These are phyloP conservation scores for Apiotrichum brassicae DNA, from an alignment of 1,284 basidiomycete genomes.

Conservation along the genomic window DNA sequence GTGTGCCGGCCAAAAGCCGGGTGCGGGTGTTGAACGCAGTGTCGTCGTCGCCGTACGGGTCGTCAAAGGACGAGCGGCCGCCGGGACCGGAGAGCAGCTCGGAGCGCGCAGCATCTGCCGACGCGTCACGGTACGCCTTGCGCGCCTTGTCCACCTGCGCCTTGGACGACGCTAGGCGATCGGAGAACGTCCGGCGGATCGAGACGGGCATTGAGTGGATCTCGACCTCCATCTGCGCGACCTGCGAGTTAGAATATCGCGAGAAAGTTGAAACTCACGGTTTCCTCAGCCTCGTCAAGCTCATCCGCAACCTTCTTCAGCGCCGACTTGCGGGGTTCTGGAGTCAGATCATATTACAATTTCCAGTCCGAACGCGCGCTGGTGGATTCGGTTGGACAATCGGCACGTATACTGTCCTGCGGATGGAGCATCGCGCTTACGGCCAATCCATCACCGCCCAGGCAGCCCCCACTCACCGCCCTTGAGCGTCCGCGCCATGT, in stretches of 20 bases:
- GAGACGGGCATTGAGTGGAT: slow-evolving; percentile 91
- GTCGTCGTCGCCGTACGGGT: slow-evolving; percentile 57
- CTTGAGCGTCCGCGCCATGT: slow-evolving; percentile 38
- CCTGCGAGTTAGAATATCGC: slow-evolving; percentile 49
- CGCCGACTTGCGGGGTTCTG: slow-evolving; percentile 76
- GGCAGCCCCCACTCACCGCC: slow-evolving; percentile 36
- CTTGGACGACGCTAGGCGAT: slow-evolving; percentile 66
- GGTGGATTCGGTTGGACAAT: too few species aligned
- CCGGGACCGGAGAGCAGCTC: slow-evolving; percentile 52
- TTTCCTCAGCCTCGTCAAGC: slow-evolving; percentile 96
- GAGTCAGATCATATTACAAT: neutral
- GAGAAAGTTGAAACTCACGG: slow-evolving; percentile 53
- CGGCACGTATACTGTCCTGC: too few species aligned
- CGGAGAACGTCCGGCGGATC: slow-evolving; percentile 65
- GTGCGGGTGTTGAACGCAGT: slow-evolving; percentile 53
- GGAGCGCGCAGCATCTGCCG: slow-evolving; percentile 44
- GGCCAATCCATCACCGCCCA: neutral
- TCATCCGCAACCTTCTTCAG: slow-evolving; percentile 87
- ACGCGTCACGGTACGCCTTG: slow-evolving; percentile 56
- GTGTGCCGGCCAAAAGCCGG: slow-evolving; percentile 68
- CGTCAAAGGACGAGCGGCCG: slow-evolving; percentile 55
- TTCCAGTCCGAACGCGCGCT: neutral
- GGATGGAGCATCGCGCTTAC: too few species aligned
- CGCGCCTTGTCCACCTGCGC: slow-evolving; percentile 67
- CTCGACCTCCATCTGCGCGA: slow-evolving; percentile 99